phyloP scores from a whole-genome alignment of 73 alveolate genomes.

The Tetrahymena borealis region DNA sequence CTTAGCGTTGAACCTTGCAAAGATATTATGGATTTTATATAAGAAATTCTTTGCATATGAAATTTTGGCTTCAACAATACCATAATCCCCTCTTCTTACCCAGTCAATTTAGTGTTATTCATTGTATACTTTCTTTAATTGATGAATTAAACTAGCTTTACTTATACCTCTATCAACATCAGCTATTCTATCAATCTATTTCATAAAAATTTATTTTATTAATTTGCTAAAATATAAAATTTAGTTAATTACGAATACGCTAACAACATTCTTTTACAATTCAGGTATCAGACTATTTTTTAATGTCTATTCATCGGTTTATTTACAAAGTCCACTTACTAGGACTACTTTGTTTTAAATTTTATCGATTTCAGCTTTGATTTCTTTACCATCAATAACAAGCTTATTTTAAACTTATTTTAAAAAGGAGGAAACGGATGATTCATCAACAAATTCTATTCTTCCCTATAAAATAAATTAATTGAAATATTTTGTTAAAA shows the following conservation, averaged over 20 bases:
- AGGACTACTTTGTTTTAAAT: neutral
- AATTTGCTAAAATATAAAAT: neutral
- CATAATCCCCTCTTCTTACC: neutral
- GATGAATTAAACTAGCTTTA: neutral
- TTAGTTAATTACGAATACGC: neutral
- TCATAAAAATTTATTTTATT: neutral
- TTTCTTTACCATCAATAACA: neutral
- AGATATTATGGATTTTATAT: neutral
- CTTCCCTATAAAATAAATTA: neutral
- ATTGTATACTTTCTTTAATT: neutral
- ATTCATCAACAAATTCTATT: neutral
- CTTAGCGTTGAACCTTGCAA: neutral
- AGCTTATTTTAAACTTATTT: neutral
- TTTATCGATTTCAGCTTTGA: neutral
- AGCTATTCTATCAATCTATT: neutral
- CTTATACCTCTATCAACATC: neutral
- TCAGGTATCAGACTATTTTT: neutral
- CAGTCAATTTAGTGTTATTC: neutral
- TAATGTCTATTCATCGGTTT: neutral
- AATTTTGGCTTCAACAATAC: neutral
- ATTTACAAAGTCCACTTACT: neutral
- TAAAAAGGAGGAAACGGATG: neutral
- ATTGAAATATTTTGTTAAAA: neutral
- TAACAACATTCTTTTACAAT: neutral
- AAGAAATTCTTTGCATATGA: neutral